Evolutionary conservation across 2,329 filamentous ascomycete genomes (phyloP).

Genomic region (Endoconidiophora polonica): DNA sequence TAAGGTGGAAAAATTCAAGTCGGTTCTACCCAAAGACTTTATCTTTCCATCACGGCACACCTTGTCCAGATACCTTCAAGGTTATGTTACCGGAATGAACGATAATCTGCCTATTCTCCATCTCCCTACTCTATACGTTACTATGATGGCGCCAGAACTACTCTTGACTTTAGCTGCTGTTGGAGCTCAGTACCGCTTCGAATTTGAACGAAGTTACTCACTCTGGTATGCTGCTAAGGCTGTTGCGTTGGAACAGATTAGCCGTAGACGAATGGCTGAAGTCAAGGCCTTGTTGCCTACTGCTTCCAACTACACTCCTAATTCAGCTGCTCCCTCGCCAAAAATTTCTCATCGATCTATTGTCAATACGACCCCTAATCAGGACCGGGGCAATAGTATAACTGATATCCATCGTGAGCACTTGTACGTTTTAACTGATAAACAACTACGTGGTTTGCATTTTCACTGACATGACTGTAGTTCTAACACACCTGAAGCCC

Average conservation of each 20-base stretch:
- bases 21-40: slow-evolving; percentile 44
- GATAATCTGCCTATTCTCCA: slow-evolving; percentile 45
- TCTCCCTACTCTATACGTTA: slow-evolving; percentile 45
- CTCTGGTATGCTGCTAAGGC: slow-evolving; percentile 45
- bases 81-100: slow-evolving; percentile 51
- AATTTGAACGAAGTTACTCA: slow-evolving; percentile 40
- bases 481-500: slow-evolving; percentile 40
- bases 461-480: slow-evolving; percentile 22
- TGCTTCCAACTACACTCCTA: slow-evolving; percentile 40
- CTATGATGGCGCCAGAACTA: slow-evolving; percentile 50
- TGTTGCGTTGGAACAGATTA: slow-evolving; percentile 41
- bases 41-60: slow-evolving; percentile 53
- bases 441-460: neutral
- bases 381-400: slow-evolving; percentile 21
- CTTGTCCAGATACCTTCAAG: slow-evolving; percentile 50
- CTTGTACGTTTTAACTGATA: slow-evolving; percentile 29
- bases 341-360: slow-evolving; percentile 41
- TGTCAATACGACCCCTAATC: slow-evolving; percentile 29
- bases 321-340: slow-evolving; percentile 41
- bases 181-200: slow-evolving; percentile 49
- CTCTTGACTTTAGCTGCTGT: slow-evolving; percentile 51
- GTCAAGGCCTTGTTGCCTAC: slow-evolving; percentile 40
- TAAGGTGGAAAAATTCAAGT: slow-evolving; percentile 43
- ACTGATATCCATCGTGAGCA: slow-evolving; percentile 43
- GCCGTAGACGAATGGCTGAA: slow-evolving; percentile 38